These are phyloP conservation scores for Penicillium macrosclerotiorum DNA, from an alignment of 495 filamentous ascomycete genomes.

Conservation along the genomic window DNA sequence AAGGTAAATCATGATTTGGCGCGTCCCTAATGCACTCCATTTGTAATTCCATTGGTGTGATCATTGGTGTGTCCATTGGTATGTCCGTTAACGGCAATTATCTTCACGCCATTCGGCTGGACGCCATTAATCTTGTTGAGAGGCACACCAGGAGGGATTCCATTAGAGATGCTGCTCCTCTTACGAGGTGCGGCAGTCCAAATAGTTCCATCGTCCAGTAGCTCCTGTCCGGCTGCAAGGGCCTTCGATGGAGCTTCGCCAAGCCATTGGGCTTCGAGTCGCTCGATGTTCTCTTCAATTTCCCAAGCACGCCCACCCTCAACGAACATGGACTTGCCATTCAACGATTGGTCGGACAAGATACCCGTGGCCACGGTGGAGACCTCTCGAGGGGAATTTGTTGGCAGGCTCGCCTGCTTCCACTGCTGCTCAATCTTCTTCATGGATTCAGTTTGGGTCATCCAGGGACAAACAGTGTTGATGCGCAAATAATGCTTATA, in stretches of 20 bases:
- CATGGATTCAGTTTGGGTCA: conserved; percentile 45
- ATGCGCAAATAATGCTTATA: conserved; percentile 44
- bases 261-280: conserved; percentile 42
- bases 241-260: conserved; percentile 37
- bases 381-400: conserved; percentile 45
- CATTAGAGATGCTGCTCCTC: conserved; percentile 20
- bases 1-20: neutral
- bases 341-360: conserved; percentile 32
- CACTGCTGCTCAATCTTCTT: conserved; percentile 42
- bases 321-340: conserved; percentile 47
- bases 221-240: conserved; percentile 37
- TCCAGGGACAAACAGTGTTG: conserved; percentile 56
- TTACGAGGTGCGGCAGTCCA: conserved; percentile 23
- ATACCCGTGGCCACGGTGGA: conserved; percentile 42
- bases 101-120: conserved; percentile 4
- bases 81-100: neutral
- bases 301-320: conserved; percentile 50
- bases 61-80: conserved; percentile 6
- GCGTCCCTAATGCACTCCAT: conserved; percentile 7
- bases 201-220: conserved; percentile 31
- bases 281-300: conserved; percentile 45
- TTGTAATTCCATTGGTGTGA: conserved; percentile 9
- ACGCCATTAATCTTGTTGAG: conserved; percentile 16
- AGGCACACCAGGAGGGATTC: conserved; percentile 23
- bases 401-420: conserved; percentile 42